Evolutionary conservation across 1,139 yeast species (phyloP), one percentile per base, ranked within the genome.

Genomic region (Debaryomycetaceae sp.): DNA sequence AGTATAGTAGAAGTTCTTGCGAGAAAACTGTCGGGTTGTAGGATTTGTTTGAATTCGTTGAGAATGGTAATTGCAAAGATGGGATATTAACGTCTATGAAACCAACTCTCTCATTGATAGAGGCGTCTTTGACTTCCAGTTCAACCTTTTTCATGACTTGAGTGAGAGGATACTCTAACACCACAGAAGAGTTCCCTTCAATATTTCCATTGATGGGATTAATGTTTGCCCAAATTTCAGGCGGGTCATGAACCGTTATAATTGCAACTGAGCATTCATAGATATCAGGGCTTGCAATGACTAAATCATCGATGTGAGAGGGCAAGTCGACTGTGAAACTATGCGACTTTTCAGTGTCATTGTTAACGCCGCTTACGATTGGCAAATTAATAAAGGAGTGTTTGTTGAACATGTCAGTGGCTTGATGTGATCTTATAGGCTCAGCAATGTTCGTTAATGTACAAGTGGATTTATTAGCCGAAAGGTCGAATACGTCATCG

Each of bases 181-280:
- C 80, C 37, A 89, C 78, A 1, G 96, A 82, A 2, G 87, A 79
- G 43, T 81, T 78, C 13, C 91, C 76, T 50, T 87, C 90, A 39
- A 91, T 80, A 38, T 78, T 75, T 7, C 98, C 98, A 24, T 86
- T 79, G 6, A 85, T 67, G 0, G 96, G 90, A 59, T 90, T 90
- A 30, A 85, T 70, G 51, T 85, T 81, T 1, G 96, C 96, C 96
- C 97, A 90, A 6, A 93, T 76, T 50, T 90, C 95, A 2, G 97
- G 91, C 2, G 98, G 90, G 57, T 91, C 98, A 62, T 91, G 98
- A 11, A 91, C 81, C 6, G 88, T 66, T 13, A 93, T 71, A 13
- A 90, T 70, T 6, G 91, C 65, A 6, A 86, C 80, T 20, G 80
- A 76, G 40, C 83, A 72, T 9, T 80, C 75, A 60, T 83, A 83